Conservation (phyloP, 805 yeast species). For the Candida hungchunana region DNA sequence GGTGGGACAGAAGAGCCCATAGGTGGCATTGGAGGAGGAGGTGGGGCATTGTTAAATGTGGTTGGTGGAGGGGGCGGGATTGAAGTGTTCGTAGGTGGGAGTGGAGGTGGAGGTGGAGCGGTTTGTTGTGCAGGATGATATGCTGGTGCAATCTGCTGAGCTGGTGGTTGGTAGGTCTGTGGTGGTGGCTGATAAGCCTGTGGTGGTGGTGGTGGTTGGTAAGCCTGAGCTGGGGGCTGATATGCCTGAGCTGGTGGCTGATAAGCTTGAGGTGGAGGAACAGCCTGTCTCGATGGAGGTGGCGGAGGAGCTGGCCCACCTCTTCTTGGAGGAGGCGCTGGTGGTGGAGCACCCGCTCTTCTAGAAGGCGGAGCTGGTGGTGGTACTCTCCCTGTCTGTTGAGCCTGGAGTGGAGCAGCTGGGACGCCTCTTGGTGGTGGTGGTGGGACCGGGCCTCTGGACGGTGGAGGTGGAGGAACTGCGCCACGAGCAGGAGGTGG, state of each 20-base stretch:
- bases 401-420: slow-evolving; percentile 13
- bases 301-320: slow-evolving; percentile 19
- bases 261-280: slow-evolving; percentile 18
- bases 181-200: slow-evolving; percentile 24
- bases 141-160: slow-evolving; percentile 9
- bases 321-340: slow-evolving; percentile 25
- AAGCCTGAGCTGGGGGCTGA: slow-evolving; percentile 22
- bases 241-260: slow-evolving; percentile 21
- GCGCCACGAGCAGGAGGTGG: slow-evolving; percentile 15
- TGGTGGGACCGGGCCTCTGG: slow-evolving; percentile 22
- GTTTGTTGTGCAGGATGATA: slow-evolving; percentile 14
- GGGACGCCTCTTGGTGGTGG: no score
- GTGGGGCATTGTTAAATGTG: no score
- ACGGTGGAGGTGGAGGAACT: slow-evolving; percentile 28
- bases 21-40: slow-evolving; percentile 23
- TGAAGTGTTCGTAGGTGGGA: slow-evolving; percentile 2
- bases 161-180: slow-evolving; percentile 14
- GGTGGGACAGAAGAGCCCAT: slow-evolving; percentile 9
- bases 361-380: slow-evolving; percentile 26
- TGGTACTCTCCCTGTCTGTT: slow-evolving; percentile 19
- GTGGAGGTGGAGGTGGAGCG: slow-evolving; percentile 27
- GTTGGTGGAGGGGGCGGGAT: slow-evolving; percentile 16
- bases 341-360: slow-evolving; percentile 19
- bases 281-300: slow-evolving; percentile 19
- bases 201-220: slow-evolving; percentile 17